Evolutionary conservation across 148 eudicot species (phyloP).

Genomic region (Rhododendron molle): DNA sequence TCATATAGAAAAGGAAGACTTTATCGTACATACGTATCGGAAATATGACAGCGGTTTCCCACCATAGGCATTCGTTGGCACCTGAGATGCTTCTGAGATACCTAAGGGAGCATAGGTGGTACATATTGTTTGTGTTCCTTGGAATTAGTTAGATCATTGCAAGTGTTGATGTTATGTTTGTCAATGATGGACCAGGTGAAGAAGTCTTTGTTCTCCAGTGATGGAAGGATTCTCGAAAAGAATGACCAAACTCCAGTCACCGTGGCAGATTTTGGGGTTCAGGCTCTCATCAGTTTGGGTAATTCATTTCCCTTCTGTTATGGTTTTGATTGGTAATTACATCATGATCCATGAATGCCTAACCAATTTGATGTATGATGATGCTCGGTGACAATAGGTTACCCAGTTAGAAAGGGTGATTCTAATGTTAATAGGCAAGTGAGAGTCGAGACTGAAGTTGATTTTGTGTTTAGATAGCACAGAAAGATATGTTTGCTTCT

Average conservation of each 20-base stretch:
- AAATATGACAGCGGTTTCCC: not conserved
- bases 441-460: not conserved
- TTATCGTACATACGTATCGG: not conserved
- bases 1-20: not conserved
- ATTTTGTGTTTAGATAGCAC: not conserved
- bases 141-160: not conserved
- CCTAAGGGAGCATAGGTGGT: not conserved
- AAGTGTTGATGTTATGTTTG: not conserved
- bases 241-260: constrained; percentile 82
- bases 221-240: constrained; percentile 62
- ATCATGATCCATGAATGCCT: not conserved
- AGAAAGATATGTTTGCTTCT: not conserved
- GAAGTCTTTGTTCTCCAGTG: constrained; percentile 53
- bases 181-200: constrained; percentile 51
- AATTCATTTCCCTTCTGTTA: not conserved
- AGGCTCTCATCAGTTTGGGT: constrained; percentile 94
- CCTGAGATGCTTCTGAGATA: not conserved
- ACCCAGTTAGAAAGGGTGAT: not conserved
- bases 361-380: not conserved
- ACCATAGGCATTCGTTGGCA: too few species aligned
- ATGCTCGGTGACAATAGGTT: not conserved
- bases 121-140: not conserved
- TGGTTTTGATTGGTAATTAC: not conserved
- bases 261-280: constrained; percentile 91
- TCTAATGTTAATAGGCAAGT: not conserved